phyloP scores from a whole-genome alignment of 371 early-diverging fungal genomes.

The Lichtheimia hyalospora region DNA sequence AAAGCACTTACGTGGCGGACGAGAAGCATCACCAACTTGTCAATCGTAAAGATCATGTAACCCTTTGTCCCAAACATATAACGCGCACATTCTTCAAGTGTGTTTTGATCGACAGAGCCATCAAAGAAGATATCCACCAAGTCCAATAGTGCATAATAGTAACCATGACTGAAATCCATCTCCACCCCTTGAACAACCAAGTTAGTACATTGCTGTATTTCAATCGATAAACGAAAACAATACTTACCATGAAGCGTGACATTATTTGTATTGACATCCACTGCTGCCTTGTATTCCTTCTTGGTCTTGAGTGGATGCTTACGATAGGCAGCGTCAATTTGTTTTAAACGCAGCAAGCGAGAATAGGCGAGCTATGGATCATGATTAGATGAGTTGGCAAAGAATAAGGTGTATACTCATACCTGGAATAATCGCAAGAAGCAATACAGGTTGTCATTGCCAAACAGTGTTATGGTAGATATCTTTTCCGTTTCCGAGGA shows the following conservation, averaged over 20 bases:
- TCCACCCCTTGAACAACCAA: conserved; percentile 26
- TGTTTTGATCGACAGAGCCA: conserved; percentile 72
- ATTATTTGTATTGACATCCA: conserved; percentile 72
- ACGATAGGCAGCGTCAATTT: conserved; percentile 61
- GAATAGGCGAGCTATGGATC: conserved; percentile 37
- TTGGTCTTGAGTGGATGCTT: conserved; percentile 53
- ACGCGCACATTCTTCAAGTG: conserved; percentile 89
- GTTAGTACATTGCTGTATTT: background rate
- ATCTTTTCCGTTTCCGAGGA: background rate
- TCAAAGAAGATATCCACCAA: conserved; percentile 71
- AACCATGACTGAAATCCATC: conserved; percentile 52
- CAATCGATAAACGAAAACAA: conserved; percentile 10
- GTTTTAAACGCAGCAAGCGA: conserved; percentile 81
- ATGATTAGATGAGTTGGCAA: background rate
- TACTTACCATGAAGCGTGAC: conserved; percentile 28
- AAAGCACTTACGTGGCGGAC: conserved; percentile 68
- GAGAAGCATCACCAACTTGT: conserved; percentile 72
- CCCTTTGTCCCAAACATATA: conserved; percentile 82
- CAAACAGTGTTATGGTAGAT: conserved; percentile 56
- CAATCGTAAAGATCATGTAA: conserved; percentile 83
- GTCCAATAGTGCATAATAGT: conserved; percentile 71
- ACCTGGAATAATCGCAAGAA: conserved; percentile 88
- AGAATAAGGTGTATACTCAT: conserved; percentile 14
- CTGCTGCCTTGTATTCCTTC: conserved; percentile 67
- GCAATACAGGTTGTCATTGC: conserved; percentile 79